Base-by-base conservation (phyloP, 1,139 yeast genomes). In the Suhomyces terraborum region DNA sequence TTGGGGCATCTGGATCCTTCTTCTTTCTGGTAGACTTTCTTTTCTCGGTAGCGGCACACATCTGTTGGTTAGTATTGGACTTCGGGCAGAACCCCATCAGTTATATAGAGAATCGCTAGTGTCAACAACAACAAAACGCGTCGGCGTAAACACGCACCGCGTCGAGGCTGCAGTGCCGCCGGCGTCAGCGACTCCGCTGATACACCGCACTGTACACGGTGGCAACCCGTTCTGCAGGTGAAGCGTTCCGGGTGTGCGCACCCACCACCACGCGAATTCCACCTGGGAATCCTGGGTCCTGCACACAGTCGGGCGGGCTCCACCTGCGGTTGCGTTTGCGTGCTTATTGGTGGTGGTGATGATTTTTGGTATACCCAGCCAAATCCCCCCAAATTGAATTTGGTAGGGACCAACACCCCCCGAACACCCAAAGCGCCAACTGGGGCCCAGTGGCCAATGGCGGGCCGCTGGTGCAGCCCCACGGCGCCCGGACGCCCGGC, bases 1-100 rank as follows among this genome's bases (percentile, higher is more conserved):
- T 93, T 67, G 98, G 98, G 52, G 98, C 98, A 70, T 91, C 91
- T 74, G 98, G 98, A 72, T 93, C 97, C 76, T 73, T 73, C 77
- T 73, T 73, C 65, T 72, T 73, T 71, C 78, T 73, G 49, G 73
- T 61, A 47, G 73, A 53, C 59, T 69, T 73, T 62, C 71, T 73
- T 59, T 67, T 73, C 61, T 72, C 77, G 47, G 68, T 56, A 37
- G 64, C 43, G 40, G 64, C 45, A 30, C 23, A 40, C 53, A 50
- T 49, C 42, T 42, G 28, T 25, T 24, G 27, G 55, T 50, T 49
- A 51, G 52, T 50, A 50, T 21, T 19, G 22, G 6, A 8, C 10
- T 14, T 25, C 20, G 27, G 22, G 16, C 35, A 31, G 22, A 27
- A 32, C 29, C 20, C n/a, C 26, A 24, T 18, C 12, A 18, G 18